A percentile compares a stretch with the other conserved stretches of the same genome.
Conservation (phyloP, 495 filamentous ascomycete genomes). For the Aspergillus cristatus region DNA sequence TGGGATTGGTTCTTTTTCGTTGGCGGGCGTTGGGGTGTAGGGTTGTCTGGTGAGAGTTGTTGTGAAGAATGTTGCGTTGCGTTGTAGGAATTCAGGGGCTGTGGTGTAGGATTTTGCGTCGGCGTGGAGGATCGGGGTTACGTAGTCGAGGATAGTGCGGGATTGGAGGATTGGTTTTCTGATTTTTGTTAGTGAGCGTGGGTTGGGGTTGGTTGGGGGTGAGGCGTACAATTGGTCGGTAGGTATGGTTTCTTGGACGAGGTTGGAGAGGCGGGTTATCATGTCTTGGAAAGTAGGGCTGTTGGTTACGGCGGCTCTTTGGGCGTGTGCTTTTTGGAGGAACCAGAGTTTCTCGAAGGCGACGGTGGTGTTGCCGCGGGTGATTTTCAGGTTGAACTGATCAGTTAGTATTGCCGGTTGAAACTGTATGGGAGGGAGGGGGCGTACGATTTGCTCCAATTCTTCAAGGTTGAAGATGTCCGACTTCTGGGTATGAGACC, state of each 20-base stretch:
- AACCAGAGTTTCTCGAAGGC: slow-evolving; percentile 70
- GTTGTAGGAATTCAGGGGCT: slow-evolving; percentile 45
- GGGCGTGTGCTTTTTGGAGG: slow-evolving; percentile 66
- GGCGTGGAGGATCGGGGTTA: slow-evolving; percentile 45
- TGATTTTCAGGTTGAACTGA: slow-evolving; percentile 75
- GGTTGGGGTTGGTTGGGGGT: too few relatives aligned
- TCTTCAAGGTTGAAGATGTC: slow-evolving; percentile 65
- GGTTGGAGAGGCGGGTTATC: slow-evolving; percentile 27
- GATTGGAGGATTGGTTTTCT: slow-evolving; percentile 25
- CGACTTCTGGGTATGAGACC: slow-evolving; percentile 57
- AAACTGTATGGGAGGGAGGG: neutral
- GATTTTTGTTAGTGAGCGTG: too few relatives aligned
- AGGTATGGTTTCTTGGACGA: slow-evolving; percentile 23
- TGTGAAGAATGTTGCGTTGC: slow-evolving; percentile 58
- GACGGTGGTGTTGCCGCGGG: slow-evolving; percentile 79
- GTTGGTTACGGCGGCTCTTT: slow-evolving; percentile 25
- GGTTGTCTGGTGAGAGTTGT: slow-evolving; percentile 24
- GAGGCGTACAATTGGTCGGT: slow-evolving; percentile 20
- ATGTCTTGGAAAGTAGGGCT: slow-evolving; percentile 39
- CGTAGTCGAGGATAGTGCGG: slow-evolving; percentile 21
- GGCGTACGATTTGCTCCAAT: slow-evolving; percentile 55
- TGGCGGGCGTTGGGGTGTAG: slow-evolving; percentile 18
- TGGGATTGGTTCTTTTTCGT: slow-evolving; percentile 12
- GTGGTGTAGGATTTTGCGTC: slow-evolving; percentile 56
- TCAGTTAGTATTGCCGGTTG: slow-evolving; percentile 4